A percentile compares a stretch with the other conserved stretches of the same genome.
These are phyloP conservation scores for Tephrocybe sp. DNA, from an alignment of 768 basidiomycete genomes.

Conservation along the genomic window DNA sequence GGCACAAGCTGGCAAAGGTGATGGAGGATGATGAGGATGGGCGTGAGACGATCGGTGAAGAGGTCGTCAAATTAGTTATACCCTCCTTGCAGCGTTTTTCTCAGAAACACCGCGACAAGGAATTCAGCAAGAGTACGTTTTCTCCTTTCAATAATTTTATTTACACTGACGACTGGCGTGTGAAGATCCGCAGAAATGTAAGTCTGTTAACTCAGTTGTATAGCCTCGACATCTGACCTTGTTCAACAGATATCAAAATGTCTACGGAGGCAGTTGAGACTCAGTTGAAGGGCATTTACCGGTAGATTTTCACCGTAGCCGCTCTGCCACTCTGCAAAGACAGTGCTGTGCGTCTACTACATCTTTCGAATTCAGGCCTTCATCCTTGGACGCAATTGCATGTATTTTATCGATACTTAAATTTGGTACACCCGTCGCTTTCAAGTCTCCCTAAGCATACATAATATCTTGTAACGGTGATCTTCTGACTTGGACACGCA, in stretches of 20 bases:
- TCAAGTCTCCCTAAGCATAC: too few relatives aligned
- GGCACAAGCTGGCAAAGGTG: slow-evolving; percentile 68
- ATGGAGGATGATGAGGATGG: slow-evolving; percentile 70
- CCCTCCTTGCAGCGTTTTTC: slow-evolving; percentile 74
- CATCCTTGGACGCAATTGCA: too few relatives aligned
- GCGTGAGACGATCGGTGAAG: slow-evolving; percentile 62
- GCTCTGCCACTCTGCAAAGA: neutral
- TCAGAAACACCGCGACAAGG: slow-evolving; percentile 75
- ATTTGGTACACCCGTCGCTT: too few relatives aligned
- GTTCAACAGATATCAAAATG: slow-evolving; percentile 69
- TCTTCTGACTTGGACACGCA: too few relatives aligned
- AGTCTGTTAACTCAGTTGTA: slow-evolving; percentile 21
- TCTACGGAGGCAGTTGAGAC: slow-evolving; percentile 72
- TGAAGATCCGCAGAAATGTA: slow-evolving; percentile 73
- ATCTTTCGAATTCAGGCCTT: too few relatives aligned
- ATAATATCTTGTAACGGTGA: too few relatives aligned
- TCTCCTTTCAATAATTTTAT: neutral
- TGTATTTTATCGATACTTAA: too few relatives aligned
- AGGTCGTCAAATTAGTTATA: slow-evolving; percentile 75
- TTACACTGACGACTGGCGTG: slow-evolving; percentile 6
- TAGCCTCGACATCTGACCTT: slow-evolving; percentile 11
- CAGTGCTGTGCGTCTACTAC: neutral
- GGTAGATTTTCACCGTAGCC: slow-evolving; percentile 15
- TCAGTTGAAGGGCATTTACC: slow-evolving; percentile 66
- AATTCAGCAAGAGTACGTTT: slow-evolving; percentile 79